These are phyloP conservation scores for Ciborinia camelliae DNA, from an alignment of 2,329 filamentous ascomycete species.

Conservation along the genomic window DNA sequence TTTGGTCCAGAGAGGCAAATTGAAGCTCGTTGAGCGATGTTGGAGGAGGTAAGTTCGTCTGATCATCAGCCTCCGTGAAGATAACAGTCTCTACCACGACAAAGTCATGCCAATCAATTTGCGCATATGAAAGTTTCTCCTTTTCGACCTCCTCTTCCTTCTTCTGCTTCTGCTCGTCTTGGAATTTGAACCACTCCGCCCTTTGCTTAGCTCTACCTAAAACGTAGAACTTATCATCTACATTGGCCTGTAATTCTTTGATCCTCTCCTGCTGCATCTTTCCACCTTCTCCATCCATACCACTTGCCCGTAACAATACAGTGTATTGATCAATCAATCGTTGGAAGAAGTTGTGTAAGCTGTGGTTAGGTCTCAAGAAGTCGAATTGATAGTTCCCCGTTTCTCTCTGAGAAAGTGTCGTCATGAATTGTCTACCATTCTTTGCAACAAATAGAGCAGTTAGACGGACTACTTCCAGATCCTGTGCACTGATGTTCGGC, in stretches of 20 bases:
- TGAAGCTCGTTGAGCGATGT: constrained; percentile 88
- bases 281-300: constrained; percentile 58
- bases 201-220: constrained; percentile 78
- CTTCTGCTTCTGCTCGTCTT: constrained; percentile 80
- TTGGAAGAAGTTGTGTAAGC: constrained; percentile 92
- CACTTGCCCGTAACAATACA: constrained; percentile 66
- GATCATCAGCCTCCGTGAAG: constrained; percentile 86
- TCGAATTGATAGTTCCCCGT: constrained; percentile 91
- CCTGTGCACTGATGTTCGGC: constrained; percentile 94
- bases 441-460: constrained; percentile 91
- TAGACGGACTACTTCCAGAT: constrained; percentile 70
- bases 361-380: constrained; percentile 92
- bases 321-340: constrained; percentile 91
- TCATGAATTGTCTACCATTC: constrained; percentile 90
- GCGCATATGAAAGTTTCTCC: constrained; percentile 70
- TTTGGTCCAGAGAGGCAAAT: constrained; percentile 91
- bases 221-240: constrained; percentile 75
- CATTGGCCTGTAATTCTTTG: constrained; percentile 68
- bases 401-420: constrained; percentile 82
- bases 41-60: constrained; percentile 80
- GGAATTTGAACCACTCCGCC: constrained; percentile 81
- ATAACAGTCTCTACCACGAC: constrained; percentile 91
- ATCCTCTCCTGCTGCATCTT: constrained; percentile 70
- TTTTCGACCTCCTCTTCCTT: constrained; percentile 85
- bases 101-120: constrained; percentile 98